These are phyloP conservation scores for Fraxinus paxiana DNA, from an alignment of 305 asterid genomes.

Conservation along the genomic window DNA sequence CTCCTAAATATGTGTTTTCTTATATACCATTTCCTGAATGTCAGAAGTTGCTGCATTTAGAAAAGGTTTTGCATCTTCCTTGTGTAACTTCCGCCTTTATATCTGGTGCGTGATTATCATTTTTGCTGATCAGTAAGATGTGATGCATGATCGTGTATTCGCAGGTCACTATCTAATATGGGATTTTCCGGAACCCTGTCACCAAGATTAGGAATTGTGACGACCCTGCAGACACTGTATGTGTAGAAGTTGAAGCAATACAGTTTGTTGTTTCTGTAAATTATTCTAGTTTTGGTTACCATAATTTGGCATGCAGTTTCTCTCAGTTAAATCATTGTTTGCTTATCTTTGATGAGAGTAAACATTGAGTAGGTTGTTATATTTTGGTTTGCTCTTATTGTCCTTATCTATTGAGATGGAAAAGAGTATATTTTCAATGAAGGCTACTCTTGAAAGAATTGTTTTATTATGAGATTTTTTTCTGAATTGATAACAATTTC, in stretches of 20 bases:
- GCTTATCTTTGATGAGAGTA: not conserved
- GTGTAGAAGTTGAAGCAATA: conserved; percentile 28
- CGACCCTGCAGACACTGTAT: conserved; percentile 66
- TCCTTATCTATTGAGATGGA: not conserved
- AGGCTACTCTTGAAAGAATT: not conserved
- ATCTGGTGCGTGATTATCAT: not conserved
- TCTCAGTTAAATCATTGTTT: not conserved
- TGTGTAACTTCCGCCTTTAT: conserved; percentile 1
- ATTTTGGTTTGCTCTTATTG: not conserved
- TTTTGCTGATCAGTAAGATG: not conserved
- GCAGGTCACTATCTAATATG: conserved; percentile 83
- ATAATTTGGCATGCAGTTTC: not conserved
- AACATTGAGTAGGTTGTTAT: not conserved
- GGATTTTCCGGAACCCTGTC: conserved; percentile 79
- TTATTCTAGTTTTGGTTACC: conserved; percentile 8
- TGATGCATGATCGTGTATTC: not conserved
- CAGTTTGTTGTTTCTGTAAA: conserved; percentile 17
- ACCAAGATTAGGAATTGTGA: conserved; percentile 61
- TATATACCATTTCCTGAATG: not conserved
- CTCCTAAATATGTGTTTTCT: not conserved
- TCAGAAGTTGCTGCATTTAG: not conserved
- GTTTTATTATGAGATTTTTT: not conserved
- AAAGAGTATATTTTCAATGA: not conserved
- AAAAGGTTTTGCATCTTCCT: not conserved
- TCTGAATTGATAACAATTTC: not conserved